These are phyloP conservation scores for Marchantia polymorpha DNA, from an alignment of 225 moss, liverwort and hornwort genomes.

Conservation along the genomic window DNA sequence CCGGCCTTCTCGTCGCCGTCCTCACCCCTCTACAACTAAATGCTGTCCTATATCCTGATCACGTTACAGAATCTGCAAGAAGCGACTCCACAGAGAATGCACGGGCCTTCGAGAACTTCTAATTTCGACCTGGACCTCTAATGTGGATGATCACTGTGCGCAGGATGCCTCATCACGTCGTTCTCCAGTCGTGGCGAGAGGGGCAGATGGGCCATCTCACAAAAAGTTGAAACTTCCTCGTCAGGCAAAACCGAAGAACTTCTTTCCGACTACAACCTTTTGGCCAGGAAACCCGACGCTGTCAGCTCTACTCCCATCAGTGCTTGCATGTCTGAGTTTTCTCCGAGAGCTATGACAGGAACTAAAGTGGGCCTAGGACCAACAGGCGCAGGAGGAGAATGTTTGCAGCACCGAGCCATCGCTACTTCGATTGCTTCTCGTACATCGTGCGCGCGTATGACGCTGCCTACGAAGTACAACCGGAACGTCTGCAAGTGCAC, in stretches of 20 bases:
- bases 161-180: not conserved
- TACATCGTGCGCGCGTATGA: conserved; percentile 33
- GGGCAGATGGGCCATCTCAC: not conserved
- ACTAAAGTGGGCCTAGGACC: conserved; percentile 40
- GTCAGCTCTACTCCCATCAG: conserved; percentile 60
- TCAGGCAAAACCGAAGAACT: not conserved
- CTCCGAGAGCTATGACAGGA: conserved; percentile 64
- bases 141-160: not conserved
- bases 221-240: not conserved
- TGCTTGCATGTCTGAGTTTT: conserved; percentile 38
- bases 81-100: not conserved
- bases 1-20: not conserved
- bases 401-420: not conserved
- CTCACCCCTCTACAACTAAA: not conserved
- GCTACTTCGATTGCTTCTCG: conserved; percentile 33
- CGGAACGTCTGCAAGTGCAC: conserved; percentile 59
- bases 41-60: not conserved
- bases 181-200: not conserved
- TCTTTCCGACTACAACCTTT: not conserved
- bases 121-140: not conserved
- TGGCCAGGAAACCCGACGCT: conserved; percentile 35
- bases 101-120: not conserved
- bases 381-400: not conserved
- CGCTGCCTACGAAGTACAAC: conserved; percentile 57
- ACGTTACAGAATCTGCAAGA: not conserved